Evolutionary conservation across 345 rosid species (phyloP), one percentile per base, ranked within the genome.

Genomic region (Odontarrhena argentea): DNA sequence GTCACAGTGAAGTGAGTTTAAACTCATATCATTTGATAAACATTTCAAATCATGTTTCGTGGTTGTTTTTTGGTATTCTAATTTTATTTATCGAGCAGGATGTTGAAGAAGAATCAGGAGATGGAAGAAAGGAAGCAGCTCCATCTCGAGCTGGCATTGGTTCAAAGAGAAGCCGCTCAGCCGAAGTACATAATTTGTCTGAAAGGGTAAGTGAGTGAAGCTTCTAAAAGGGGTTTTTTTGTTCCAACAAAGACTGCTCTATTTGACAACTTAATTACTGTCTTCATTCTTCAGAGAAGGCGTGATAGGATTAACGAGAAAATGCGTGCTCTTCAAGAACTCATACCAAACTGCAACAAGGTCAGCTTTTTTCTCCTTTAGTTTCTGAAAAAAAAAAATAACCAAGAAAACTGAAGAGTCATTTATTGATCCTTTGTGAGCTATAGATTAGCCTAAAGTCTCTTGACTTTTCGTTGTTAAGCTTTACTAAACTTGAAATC

Each of bases 241-340:
- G 36, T 26, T 60, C 14, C 65, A 34, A 22, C 45, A 55, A 55
- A 44, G 55, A 44, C 7, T 59, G n/a, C 9, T 73, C 5, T 65
- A 12, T 32, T 60, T 65, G 66, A 57, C 70, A 65, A 44, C 67
- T 51, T n/a, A n/a, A n/a, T n/a, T 45, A 40, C 26, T 60, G 34
- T 66, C 15, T 58, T 65, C 24, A 55, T 32, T 50, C 73, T 60
- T 55, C 67, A 89, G 97, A 87, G 79, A 81, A 85, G 97, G 72
- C 82, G 98, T 64, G 98, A 92, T 76, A 82, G 96, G 73, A 89
- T 92, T 50, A 92, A 92, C 41, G 96, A 86, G 79, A 92, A 92
- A 84, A 89, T 92, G 96, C 93, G 88, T 50, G 93, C 89, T 0
- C 74, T 92, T 42, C 98, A 92, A 80, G 98, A 89, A 82, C 96